Percentiles rank a stretch among this genome's conserved stretches.
phyloP scores from a whole-genome alignment of 352 stramenopile species.

The Phytophthora palmivora region DNA sequence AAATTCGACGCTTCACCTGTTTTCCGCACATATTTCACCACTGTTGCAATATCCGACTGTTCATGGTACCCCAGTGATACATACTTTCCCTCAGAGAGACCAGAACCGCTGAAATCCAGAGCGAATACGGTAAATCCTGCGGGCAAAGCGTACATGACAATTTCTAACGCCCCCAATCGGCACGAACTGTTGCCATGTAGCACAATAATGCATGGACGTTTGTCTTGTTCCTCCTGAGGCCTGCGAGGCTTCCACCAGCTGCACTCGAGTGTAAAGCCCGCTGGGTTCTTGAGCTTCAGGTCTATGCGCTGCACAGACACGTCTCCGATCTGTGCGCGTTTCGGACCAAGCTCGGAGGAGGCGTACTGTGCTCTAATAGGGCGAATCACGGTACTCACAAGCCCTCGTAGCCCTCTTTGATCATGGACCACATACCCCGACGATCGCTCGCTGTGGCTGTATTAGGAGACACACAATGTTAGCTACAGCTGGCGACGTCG shows the following conservation, averaged over 20 bases:
- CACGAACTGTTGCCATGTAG: conserved; percentile 89
- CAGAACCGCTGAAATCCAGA: conserved; percentile 81
- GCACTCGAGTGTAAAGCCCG: conserved; percentile 80
- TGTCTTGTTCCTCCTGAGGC: conserved; percentile 29
- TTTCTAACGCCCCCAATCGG: conserved; percentile 73
- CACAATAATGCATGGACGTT: conserved; percentile 80
- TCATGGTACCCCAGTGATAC: conserved; percentile 87
- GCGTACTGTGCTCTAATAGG: conserved; percentile 72
- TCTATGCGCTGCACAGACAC: conserved; percentile 73
- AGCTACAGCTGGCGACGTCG: neutral
- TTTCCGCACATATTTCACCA: conserved; percentile 70
- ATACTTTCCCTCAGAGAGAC: conserved; percentile 83
- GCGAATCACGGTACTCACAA: conserved; percentile 85
- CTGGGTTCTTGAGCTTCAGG: conserved; percentile 78
- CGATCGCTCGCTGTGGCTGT: conserved; percentile 51
- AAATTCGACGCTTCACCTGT: conserved; percentile 63
- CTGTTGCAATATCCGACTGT: conserved; percentile 72
- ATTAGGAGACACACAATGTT: conserved; percentile 20
- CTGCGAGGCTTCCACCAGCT: conserved; percentile 85
- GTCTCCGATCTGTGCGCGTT: conserved; percentile 57
- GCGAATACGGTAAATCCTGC: conserved; percentile 87
- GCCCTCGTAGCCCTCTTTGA: conserved; percentile 85
- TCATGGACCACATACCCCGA: conserved; percentile 83
- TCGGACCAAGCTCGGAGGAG: conserved; percentile 69
- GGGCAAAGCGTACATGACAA: conserved; percentile 77